A percentile compares a stretch with the other conserved stretches of the same genome.
These are phyloP conservation scores for Stephania cephalantha DNA, from an alignment of 164 flowering plant species.

Conservation along the genomic window DNA sequence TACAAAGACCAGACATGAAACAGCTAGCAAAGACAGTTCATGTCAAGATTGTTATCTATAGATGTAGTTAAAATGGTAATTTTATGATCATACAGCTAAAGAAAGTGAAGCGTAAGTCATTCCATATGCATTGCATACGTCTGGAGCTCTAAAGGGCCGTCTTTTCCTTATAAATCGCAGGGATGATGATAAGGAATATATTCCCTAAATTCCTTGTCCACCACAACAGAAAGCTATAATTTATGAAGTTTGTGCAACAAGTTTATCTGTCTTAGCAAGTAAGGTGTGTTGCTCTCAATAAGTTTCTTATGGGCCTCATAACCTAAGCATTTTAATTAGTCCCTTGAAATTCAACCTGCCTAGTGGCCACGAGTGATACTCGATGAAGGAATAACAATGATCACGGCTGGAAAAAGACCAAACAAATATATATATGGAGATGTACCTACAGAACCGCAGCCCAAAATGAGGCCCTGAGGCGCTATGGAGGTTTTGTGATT, in stretches of 20 bases:
- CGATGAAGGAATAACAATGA: background rate
- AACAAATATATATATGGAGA: no score
- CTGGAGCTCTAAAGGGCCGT: conserved; percentile 69
- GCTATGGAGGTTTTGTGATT: conserved; percentile 50
- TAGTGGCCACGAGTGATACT: background rate
- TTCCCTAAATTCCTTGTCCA: conserved; percentile 73
- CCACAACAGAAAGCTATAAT: background rate
- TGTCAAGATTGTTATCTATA: no score
- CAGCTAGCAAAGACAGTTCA: background rate
- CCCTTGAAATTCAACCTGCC: background rate
- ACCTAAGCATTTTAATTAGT: no score
- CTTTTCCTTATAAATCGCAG: conserved; percentile 72
- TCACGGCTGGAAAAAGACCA: background rate
- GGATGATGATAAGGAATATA: conserved; percentile 59
- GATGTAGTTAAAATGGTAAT: background rate
- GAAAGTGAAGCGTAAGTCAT: conserved; percentile 72
- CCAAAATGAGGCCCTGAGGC: conserved; percentile 67
- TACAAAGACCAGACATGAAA: background rate
- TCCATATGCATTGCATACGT: conserved; percentile 45
- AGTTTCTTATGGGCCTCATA: no score
- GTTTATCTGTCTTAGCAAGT: background rate
- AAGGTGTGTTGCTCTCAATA: no score
- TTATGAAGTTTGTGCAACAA: no score
- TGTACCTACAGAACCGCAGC: conserved; percentile 73
- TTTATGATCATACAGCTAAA: conserved; percentile 55